Evolutionary conservation across 257 asterid species (phyloP).

Genomic region (Voacanga thouarsii): DNA sequence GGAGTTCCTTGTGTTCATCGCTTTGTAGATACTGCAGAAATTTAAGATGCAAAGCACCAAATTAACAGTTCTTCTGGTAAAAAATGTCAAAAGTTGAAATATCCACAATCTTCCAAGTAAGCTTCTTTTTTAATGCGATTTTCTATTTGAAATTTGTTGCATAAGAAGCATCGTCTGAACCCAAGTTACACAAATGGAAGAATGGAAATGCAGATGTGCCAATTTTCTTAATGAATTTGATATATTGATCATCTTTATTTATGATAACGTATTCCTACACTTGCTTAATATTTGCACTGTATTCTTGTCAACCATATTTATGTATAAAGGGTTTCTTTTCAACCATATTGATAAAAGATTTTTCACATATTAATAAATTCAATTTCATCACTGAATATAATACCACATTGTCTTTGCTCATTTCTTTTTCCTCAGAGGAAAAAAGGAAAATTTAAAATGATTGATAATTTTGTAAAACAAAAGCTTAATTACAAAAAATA

Average conservation of each 20-base stretch:
- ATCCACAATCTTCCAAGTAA: conserved; percentile 55
- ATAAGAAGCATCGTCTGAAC: neutral
- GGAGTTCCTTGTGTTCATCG: conserved; percentile 45
- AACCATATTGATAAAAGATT: too few relatives aligned
- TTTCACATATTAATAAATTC: too few relatives aligned
- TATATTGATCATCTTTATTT: neutral
- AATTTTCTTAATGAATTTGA: neutral
- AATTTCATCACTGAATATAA: too few relatives aligned
- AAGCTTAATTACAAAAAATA: too few relatives aligned
- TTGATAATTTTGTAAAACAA: too few relatives aligned
- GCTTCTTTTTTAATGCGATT: conserved; percentile 13
- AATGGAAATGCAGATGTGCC: neutral
- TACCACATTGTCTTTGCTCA: too few relatives aligned
- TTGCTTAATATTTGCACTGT: neutral
- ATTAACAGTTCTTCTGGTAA: conserved; percentile 18
- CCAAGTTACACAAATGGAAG: neutral
- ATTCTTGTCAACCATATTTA: neutral
- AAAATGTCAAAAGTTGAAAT: conserved; percentile 22
- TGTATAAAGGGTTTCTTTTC: neutral
- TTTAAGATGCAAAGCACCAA: conserved; percentile 16
- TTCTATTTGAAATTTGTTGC: neutral
- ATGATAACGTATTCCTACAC: neutral
- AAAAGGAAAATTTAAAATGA: too few relatives aligned
- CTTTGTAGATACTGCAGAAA: conserved; percentile 18
- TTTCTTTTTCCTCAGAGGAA: too few relatives aligned